A percentile compares a stretch with the other conserved stretches of the same genome.
phyloP scores from a whole-genome alignment of 1,284 basidiomycete genomes.

The Schizophyllum commune region DNA sequence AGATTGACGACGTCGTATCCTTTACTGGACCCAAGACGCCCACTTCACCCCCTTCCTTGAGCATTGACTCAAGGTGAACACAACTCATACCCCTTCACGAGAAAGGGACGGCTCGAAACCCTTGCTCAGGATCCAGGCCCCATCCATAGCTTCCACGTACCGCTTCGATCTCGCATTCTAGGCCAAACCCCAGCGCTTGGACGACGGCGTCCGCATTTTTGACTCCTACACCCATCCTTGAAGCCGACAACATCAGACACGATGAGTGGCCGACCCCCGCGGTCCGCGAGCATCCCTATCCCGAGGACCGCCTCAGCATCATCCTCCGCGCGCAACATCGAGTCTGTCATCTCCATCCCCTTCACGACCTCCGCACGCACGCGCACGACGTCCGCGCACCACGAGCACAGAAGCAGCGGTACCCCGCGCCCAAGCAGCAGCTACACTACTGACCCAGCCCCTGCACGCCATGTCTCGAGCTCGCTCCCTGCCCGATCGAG shows the following conservation, averaged over 20 bases:
- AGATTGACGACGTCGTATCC: too few species aligned
- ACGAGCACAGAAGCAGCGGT: slow-evolving; percentile 22
- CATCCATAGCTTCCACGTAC: too few species aligned
- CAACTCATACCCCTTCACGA: too few species aligned
- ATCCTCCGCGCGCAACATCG: slow-evolving; percentile 46
- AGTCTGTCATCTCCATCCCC: slow-evolving; percentile 55
- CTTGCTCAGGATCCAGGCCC: too few species aligned
- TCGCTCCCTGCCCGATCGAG: slow-evolving; percentile 30
- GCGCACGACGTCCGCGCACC: slow-evolving; percentile 11
- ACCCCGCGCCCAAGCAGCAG: slow-evolving; percentile 17
- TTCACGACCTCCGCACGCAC: slow-evolving; percentile 22
- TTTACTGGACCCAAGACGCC: too few species aligned
- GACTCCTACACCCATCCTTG: background rate
- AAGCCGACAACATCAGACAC: slow-evolving; percentile 6
- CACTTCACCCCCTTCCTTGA: too few species aligned
- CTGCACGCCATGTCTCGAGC: too few species aligned
- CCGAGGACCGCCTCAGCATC: slow-evolving; percentile 37
- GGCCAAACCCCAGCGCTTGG: too few species aligned
- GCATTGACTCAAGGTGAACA: too few species aligned
- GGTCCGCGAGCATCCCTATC: slow-evolving; percentile 59
- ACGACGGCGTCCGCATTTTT: too few species aligned
- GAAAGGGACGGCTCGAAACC: too few species aligned
- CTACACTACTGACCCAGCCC: background rate
- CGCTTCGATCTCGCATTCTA: too few species aligned
- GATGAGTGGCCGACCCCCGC: slow-evolving; percentile 46